These are phyloP conservation scores for Metschnikowia reukaufii DNA, from an alignment of 805 yeast genomes.

Conservation along the genomic window DNA sequence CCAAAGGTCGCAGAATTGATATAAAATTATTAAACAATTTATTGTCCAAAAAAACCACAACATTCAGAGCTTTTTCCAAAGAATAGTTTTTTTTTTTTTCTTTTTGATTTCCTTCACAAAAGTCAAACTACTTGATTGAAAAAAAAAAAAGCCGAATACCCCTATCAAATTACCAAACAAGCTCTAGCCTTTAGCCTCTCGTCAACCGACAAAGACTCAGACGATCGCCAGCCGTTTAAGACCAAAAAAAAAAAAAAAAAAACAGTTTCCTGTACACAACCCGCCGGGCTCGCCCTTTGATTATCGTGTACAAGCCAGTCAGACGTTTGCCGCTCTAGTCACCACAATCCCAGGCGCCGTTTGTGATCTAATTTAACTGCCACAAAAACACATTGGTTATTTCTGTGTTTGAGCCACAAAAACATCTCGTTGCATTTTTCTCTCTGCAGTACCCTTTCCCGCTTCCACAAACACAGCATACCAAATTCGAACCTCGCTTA, in stretches of 20 bases:
- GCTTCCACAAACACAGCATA: background rate
- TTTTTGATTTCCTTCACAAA: too few relatives aligned
- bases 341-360: background rate
- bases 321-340: background rate
- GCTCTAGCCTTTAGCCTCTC: too few relatives aligned
- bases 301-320: background rate
- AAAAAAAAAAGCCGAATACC: too few relatives aligned
- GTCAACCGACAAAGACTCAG: too few relatives aligned
- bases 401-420: background rate
- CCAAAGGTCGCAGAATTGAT: too few relatives aligned
- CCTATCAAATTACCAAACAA: too few relatives aligned
- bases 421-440: background rate
- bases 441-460: background rate
- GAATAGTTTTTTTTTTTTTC: too few relatives aligned
- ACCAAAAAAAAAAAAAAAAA: background rate
- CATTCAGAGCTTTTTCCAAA: too few relatives aligned
- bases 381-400: background rate
- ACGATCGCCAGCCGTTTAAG: background rate
- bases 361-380: background rate
- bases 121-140: too few relatives aligned
- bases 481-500: background rate
- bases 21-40: too few relatives aligned
- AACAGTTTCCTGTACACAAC: background rate
- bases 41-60: too few relatives aligned
- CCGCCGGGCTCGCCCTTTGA: background rate